Percentiles rank a stretch among this genome's conserved stretches.
Evolutionary conservation across 352 stramenopile genomes (phyloP).

Genomic region (Lagenidium giganteum): DNA sequence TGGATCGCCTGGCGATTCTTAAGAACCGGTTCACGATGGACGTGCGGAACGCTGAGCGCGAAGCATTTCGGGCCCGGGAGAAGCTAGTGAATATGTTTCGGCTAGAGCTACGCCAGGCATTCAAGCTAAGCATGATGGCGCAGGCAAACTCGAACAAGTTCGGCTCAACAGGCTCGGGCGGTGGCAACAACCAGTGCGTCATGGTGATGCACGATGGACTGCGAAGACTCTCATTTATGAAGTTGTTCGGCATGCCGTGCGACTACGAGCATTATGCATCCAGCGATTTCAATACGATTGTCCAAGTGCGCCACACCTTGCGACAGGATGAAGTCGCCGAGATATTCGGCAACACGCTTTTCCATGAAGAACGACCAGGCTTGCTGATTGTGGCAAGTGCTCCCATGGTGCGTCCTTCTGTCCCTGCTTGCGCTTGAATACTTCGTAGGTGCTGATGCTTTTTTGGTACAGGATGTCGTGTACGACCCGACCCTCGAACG

Average conservation of each 20-base stretch:
- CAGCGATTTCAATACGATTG: constrained; percentile 37
- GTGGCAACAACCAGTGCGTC: constrained; percentile 9
- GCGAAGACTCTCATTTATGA: constrained; percentile 59
- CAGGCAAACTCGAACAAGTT: constrained; percentile 22
- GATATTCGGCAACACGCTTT: constrained; percentile 63
- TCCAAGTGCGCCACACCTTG: constrained; percentile 31
- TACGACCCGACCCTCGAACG: constrained; percentile 64
- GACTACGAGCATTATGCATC: constrained; percentile 54
- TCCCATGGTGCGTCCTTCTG: constrained; percentile 48
- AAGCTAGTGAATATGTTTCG: constrained; percentile 35
- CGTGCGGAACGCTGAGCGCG: constrained; percentile 43
- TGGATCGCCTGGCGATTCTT: constrained; percentile 37
- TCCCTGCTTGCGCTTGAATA: constrained; percentile 1
- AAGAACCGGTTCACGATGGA: constrained; percentile 45
- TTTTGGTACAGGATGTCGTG: constrained; percentile 33
- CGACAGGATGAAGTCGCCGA: constrained; percentile 45
- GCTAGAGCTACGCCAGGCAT: constrained; percentile 43
- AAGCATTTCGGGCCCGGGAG: constrained; percentile 45
- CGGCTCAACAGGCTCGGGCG: not conserved
- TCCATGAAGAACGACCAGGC: constrained; percentile 65
- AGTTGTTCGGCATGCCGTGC: constrained; percentile 40
- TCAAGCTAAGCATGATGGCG: too few species aligned
- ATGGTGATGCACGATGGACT: constrained; percentile 50
- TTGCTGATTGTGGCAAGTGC: constrained; percentile 49
- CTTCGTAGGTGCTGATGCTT: not conserved